Evolutionary conservation across 139 green algal species (phyloP).

Genomic region (Diplosphaera chodatii): DNA sequence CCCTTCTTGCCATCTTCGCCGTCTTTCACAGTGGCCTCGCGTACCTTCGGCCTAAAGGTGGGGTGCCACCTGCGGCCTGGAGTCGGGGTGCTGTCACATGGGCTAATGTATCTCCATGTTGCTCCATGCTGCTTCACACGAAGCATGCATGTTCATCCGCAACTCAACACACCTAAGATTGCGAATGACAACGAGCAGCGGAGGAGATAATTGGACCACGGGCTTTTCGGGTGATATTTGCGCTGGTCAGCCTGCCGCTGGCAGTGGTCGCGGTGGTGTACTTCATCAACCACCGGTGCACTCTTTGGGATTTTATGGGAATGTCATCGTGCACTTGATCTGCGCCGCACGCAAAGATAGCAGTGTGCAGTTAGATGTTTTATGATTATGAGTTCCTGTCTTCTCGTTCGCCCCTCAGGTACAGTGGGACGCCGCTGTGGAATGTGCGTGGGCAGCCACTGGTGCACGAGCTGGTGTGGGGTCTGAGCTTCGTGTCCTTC

Average conservation of each 20-base stretch:
- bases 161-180: too few relatives aligned
- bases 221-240: conserved; percentile 92
- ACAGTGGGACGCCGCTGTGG: conserved; percentile 77
- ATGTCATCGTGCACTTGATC: too few relatives aligned
- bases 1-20: conserved; percentile 83
- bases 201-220: conserved; percentile 81
- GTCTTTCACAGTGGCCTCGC: conserved; percentile 84
- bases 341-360: too few relatives aligned
- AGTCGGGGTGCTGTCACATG: too few relatives aligned
- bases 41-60: conserved; percentile 69
- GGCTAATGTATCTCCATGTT: too few relatives aligned
- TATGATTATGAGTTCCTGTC: too few relatives aligned
- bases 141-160: too few relatives aligned
- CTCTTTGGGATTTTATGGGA: too few relatives aligned
- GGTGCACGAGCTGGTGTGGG: conserved; percentile 82
- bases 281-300: conserved; percentile 98
- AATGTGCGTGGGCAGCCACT: conserved; percentile 67
- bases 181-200: conserved; percentile 27
- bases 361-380: too few relatives aligned
- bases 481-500: conserved; percentile 92
- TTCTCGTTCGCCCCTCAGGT: too few relatives aligned
- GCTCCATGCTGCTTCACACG: too few relatives aligned
- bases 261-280: conserved; percentile 84
- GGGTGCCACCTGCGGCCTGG: too few relatives aligned
- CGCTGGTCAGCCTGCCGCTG: conserved; percentile 75